Base-by-base conservation (phyloP, 1,284 basidiomycete genomes). In the Naganishia cerealis region DNA sequence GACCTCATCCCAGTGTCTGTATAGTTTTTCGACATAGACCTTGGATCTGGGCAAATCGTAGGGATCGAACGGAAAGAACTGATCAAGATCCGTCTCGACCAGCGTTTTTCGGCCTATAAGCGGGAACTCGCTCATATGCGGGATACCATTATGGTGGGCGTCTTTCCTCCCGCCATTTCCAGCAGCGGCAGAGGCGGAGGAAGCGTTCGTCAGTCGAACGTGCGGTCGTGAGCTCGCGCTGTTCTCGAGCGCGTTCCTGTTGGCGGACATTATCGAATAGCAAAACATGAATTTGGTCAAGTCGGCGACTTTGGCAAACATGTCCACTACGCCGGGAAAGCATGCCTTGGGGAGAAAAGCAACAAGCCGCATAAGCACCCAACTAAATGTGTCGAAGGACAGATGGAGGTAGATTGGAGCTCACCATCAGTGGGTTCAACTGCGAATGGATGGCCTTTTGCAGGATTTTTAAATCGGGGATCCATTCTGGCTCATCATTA, bases 1-100 rank as follows among this genome's bases (percentile, higher is more conserved):
- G 5, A 84, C 84, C 57, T 85, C 83, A 39, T 76, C 78, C 85
- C 85, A 86, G 10, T 83, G 81, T 15, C 83, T 77, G 71, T 86
- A 86, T 61, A 86, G 79, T 9, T 74, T 73, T 53, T 85, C 82
- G 69, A 86, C 79, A 71, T 78, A 85, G 40, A 71, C 69, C 29
- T 78, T 77, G 0, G 81, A 84, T 48, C 80, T 76, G 2, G 91
- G 90, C 1, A 99, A 86, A 72, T 89, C 91, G 82, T 93, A 99
- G 0, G 96, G 96, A 78, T 99, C 96, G 77, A 99, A 99, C 0
- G 96, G 96, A 83, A 99, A 99, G 83, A 98, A 99, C 15, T 88
- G 88, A 77, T 94, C 93, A 57, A 98, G 84, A 68, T 94, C 91
- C 7, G 86, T 83, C 67, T 88, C 86, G 70, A 86, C 80, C 57